These are phyloP conservation scores for Asclepias syriaca DNA, from an alignment of 257 asterid genomes.

Conservation along the genomic window DNA sequence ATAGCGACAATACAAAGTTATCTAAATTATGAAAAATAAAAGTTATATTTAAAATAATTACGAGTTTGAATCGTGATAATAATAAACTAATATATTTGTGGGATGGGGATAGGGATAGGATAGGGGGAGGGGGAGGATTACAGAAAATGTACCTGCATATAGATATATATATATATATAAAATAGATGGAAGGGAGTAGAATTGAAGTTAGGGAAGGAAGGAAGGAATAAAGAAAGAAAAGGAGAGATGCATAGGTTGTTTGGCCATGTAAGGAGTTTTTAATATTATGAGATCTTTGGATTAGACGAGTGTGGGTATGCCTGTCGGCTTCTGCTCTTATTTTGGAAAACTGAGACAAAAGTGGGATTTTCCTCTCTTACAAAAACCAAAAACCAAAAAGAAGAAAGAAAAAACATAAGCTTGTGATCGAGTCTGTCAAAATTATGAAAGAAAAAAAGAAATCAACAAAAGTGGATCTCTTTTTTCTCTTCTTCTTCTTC, in stretches of 20 bases:
- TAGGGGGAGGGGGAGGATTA: too few species aligned
- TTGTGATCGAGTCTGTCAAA: background rate
- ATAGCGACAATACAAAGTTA: too few species aligned
- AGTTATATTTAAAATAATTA: too few species aligned
- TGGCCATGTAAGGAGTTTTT: slow-evolving; percentile 5
- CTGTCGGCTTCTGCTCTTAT: slow-evolving; percentile 12
- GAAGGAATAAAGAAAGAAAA: background rate
- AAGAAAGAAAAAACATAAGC: background rate
- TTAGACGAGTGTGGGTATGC: slow-evolving; percentile 16
- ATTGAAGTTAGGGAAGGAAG: background rate
- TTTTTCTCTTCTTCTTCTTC: background rate
- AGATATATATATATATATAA: too few species aligned
- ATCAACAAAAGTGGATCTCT: slow-evolving; percentile 2
- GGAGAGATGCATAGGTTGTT: background rate
- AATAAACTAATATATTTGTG: too few species aligned
- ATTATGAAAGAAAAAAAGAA: background rate
- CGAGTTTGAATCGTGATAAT: too few species aligned
- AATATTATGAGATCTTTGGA: slow-evolving; percentile 12
- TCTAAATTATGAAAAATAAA: too few species aligned
- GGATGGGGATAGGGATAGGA: too few species aligned
- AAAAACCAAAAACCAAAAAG: too few species aligned
- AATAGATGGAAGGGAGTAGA: background rate
- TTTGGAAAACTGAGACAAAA: background rate
- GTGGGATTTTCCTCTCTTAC: background rate
- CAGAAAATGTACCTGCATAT: background rate